Evolutionary conservation across 495 filamentous ascomycete genomes (phyloP).

Genomic region (Talaromyces liani): DNA sequence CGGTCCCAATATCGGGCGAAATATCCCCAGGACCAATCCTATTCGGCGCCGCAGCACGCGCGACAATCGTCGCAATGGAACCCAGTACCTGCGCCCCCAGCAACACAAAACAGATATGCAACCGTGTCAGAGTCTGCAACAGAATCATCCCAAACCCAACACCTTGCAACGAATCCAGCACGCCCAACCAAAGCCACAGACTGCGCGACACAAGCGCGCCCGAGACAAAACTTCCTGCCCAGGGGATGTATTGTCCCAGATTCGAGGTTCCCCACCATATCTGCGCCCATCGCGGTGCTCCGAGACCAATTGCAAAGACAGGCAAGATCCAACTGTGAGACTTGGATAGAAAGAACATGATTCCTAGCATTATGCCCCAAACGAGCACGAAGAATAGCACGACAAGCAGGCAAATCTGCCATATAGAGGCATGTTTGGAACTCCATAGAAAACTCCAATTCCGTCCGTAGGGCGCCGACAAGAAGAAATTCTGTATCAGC

Average conservation of each 20-base stretch:
- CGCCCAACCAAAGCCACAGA: slow-evolving; percentile 46
- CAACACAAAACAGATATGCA: slow-evolving; percentile 44
- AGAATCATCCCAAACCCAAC: slow-evolving; percentile 47
- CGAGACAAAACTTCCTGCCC: slow-evolving; percentile 35
- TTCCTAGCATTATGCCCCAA: slow-evolving; percentile 32
- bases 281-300: slow-evolving; percentile 43
- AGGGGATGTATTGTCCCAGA: slow-evolving; percentile 39
- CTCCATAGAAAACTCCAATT: slow-evolving; percentile 46
- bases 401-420: slow-evolving; percentile 38
- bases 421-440: slow-evolving; percentile 34
- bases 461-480: slow-evolving; percentile 42
- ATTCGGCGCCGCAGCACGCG: slow-evolving; percentile 38
- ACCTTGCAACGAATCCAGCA: slow-evolving; percentile 41
- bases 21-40: slow-evolving; percentile 42
- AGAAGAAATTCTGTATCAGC: slow-evolving; percentile 42
- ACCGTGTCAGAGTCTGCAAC: slow-evolving; percentile 39
- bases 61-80: slow-evolving; percentile 41
- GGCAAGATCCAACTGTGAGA: slow-evolving; percentile 45
- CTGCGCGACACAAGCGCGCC: slow-evolving; percentile 40
- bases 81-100: slow-evolving; percentile 45
- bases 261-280: slow-evolving; percentile 47
- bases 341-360: slow-evolving; percentile 35
- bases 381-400: slow-evolving; percentile 37
- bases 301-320: slow-evolving; percentile 42
- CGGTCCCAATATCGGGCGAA: slow-evolving; percentile 37